These are phyloP conservation scores for Vinca minor DNA, from an alignment of 257 asterid species.

Conservation along the genomic window DNA sequence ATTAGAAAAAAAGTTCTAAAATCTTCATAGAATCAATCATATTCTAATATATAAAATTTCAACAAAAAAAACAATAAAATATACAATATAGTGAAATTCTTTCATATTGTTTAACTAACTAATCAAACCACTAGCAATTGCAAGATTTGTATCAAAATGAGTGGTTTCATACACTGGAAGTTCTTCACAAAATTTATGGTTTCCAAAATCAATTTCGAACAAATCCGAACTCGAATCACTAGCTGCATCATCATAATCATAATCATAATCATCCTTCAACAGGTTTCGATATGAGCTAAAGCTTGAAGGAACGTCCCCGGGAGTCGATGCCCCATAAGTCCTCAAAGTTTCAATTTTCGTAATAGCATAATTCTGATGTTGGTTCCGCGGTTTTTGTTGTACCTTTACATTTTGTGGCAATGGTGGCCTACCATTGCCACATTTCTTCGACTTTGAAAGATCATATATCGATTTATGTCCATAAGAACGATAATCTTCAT, in stretches of 20 bases:
- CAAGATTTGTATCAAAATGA: conserved; percentile 37
- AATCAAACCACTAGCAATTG: conserved; percentile 46
- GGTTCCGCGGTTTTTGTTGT: conserved; percentile 10
- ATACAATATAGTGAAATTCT: no score
- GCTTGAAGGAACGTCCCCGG: no score
- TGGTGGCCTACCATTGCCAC: conserved; percentile 20
- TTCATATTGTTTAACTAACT: conserved; percentile 12
- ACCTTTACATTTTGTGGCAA: conserved; percentile 15
- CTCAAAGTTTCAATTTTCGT: conserved; percentile 15
- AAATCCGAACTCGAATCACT: conserved; percentile 84
- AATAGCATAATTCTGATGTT: conserved; percentile 16
- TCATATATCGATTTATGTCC: conserved; percentile 34
- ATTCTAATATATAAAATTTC: no score
- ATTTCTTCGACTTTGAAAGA: conserved; percentile 16
- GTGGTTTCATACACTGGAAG: conserved; percentile 88
- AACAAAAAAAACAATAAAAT: no score
- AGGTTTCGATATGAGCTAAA: conserved; percentile 4
- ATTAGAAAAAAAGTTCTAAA: no score
- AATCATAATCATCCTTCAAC: conserved; percentile 19
- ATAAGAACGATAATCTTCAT: conserved; percentile 48
- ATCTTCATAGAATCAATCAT: no score
- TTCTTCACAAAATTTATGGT: conserved; percentile 51
- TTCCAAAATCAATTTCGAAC: conserved; percentile 65
- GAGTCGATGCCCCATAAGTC: no score
- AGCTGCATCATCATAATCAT: conserved; percentile 34